phyloP scores from a whole-genome alignment of 2,329 filamentous ascomycete species.

The Trichoderma guizhouense region DNA sequence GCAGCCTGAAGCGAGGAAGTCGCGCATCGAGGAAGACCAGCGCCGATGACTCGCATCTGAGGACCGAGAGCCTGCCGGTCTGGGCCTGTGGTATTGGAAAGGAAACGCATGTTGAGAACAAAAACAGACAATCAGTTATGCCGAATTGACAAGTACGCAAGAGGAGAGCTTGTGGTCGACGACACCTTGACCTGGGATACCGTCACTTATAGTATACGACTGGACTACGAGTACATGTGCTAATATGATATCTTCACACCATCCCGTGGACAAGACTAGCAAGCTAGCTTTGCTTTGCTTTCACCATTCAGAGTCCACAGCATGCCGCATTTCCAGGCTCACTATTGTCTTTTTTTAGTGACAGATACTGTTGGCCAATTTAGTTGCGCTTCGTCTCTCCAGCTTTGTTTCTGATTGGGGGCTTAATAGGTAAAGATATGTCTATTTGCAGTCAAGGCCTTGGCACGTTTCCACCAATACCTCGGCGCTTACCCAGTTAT shows the following conservation, averaged over 20 bases:
- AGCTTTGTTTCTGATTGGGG: not conserved
- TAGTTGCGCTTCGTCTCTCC: not conserved
- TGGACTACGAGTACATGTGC: not conserved
- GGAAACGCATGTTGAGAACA: conserved; percentile 22
- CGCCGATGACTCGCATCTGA: conserved; percentile 28
- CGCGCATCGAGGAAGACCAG: conserved; percentile 34
- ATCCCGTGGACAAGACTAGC: not conserved
- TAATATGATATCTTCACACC: not conserved
- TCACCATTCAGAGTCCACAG: not conserved
- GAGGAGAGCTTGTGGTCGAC: not conserved
- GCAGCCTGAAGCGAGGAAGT: conserved; percentile 37
- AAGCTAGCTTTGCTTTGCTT: not conserved
- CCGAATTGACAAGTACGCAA: not conserved
- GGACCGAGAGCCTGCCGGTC: conserved; percentile 20
- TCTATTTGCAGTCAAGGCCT: not conserved
- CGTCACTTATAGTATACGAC: not conserved
- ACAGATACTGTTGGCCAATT: not conserved
- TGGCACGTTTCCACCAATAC: not conserved
- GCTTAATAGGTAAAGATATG: not conserved
- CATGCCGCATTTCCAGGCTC: not conserved
- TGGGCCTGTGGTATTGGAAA: conserved; percentile 19
- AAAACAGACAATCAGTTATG: not conserved
- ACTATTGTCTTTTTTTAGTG: not conserved
- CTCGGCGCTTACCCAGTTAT: not conserved
- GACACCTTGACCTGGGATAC: not conserved